These are phyloP conservation scores for Lyophyllum atratum DNA, from an alignment of 768 basidiomycete species.

Conservation along the genomic window DNA sequence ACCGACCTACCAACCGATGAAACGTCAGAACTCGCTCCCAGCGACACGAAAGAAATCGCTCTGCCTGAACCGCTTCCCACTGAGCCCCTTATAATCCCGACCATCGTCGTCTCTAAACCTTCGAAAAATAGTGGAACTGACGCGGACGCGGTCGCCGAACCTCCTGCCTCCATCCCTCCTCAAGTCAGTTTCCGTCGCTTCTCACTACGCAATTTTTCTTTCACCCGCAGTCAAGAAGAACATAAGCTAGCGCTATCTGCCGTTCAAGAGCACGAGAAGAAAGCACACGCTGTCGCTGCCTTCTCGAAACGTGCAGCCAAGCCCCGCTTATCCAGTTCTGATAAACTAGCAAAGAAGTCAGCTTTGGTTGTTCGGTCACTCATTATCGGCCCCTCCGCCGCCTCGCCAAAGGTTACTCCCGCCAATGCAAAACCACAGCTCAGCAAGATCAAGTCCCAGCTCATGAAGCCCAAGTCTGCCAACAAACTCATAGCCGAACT, in stretches of 20 bases:
- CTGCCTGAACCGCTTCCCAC: slow-evolving; percentile 2
- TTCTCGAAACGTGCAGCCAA: slow-evolving; percentile 34
- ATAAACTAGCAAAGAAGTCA: slow-evolving; percentile 63
- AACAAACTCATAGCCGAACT: slow-evolving; percentile 75
- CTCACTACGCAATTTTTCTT: slow-evolving; percentile 48
- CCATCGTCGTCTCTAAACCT: slow-evolving; percentile 5
- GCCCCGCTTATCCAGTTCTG: slow-evolving; percentile 39
- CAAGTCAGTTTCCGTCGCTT: slow-evolving; percentile 31
- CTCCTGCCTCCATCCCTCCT: neutral
- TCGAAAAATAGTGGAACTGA: neutral
- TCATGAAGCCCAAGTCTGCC: slow-evolving; percentile 66
- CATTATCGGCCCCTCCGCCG: slow-evolving; percentile 58
- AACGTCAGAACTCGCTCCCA: neutral
- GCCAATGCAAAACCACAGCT: slow-evolving; percentile 52
- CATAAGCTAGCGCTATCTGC: slow-evolving; percentile 37
- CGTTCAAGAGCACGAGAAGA: slow-evolving; percentile 41
- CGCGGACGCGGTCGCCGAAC: neutral
- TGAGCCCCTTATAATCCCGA: slow-evolving; percentile 3
- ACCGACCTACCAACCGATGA: neutral
- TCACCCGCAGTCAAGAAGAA: slow-evolving; percentile 31
- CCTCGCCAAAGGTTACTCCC: slow-evolving; percentile 39
- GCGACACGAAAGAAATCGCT: neutral
- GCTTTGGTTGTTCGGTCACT: slow-evolving; percentile 66
- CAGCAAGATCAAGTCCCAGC: slow-evolving; percentile 65
- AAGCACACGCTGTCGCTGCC: slow-evolving; percentile 33